A percentile compares a stretch with the other conserved stretches of the same genome.
Evolutionary conservation across 2,329 filamentous ascomycete genomes (phyloP).

Genomic region (Ophiostoma ips): DNA sequence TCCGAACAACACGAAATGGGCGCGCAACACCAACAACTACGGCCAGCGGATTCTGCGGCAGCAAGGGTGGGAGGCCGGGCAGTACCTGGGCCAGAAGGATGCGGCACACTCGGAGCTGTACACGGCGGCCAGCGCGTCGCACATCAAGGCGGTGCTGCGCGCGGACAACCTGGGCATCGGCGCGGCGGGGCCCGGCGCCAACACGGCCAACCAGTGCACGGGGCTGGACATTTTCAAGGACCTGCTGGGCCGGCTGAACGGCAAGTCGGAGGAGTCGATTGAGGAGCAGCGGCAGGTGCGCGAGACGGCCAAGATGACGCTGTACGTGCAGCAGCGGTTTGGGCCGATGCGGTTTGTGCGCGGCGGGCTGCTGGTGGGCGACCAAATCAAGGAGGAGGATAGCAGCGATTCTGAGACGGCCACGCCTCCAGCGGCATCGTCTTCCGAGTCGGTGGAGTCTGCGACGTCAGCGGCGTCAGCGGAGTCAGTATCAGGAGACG

Average conservation of each 20-base stretch:
- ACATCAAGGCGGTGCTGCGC: constrained; percentile 74
- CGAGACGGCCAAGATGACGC: constrained; percentile 55
- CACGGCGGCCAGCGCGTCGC: constrained; percentile 66
- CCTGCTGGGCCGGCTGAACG: constrained; percentile 77
- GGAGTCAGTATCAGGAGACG: background rate
- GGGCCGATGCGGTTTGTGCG: constrained; percentile 75
- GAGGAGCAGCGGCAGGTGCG: constrained; percentile 54
- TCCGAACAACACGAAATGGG: constrained; percentile 93
- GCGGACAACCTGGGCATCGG: constrained; percentile 87
- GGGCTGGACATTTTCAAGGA: constrained; percentile 80
- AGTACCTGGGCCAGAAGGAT: constrained; percentile 65
- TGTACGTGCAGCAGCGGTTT: constrained; percentile 63
- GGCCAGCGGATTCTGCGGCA: constrained; percentile 79
- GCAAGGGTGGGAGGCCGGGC: constrained; percentile 83
- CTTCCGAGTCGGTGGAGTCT: no score
- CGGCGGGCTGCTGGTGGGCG: constrained; percentile 57
- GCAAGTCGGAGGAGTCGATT: constrained; percentile 61
- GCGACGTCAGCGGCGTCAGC: background rate
- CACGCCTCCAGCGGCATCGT: no score
- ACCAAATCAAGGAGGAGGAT: constrained; percentile 16
- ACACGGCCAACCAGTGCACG: constrained; percentile 63
- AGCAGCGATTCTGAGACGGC: background rate
- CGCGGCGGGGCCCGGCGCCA: constrained; percentile 44
- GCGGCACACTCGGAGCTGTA: constrained; percentile 63
- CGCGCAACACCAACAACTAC: constrained; percentile 65